Percentiles rank a stretch among this genome's conserved stretches.
Conservation (phyloP, 75 land plant species). For the Selaginella moellendorffii region DNA sequence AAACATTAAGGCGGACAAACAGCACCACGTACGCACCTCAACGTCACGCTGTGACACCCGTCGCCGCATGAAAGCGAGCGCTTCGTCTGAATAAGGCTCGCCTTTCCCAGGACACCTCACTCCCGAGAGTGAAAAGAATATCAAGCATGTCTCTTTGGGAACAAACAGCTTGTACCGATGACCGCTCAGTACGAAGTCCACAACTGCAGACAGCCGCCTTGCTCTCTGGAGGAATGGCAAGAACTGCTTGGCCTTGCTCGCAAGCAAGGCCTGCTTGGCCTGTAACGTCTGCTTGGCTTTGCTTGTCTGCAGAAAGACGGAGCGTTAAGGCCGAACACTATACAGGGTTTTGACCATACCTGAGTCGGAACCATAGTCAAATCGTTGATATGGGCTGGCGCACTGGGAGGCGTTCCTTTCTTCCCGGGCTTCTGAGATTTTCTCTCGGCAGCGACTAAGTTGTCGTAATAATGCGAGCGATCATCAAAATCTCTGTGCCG, state of each 20-base stretch:
- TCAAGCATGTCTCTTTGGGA: conserved; percentile 79
- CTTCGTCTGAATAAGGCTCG: conserved; percentile 89
- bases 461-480: conserved; percentile 84
- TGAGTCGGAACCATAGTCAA: not conserved
- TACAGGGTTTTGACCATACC: too few species aligned
- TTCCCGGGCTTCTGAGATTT: conserved; percentile 78
- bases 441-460: conserved; percentile 68
- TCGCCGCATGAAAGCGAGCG: conserved; percentile 82
- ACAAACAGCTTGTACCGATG: conserved; percentile 77
- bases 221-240: conserved; percentile 72
- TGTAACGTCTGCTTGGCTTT: not conserved
- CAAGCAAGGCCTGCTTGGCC: not conserved
- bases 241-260: conserved; percentile 66
- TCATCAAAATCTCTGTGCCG: conserved; percentile 95
- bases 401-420: conserved; percentile 62
- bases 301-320: conserved; percentile 24
- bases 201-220: conserved; percentile 63
- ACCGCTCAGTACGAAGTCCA: conserved; percentile 95
- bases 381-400: conserved; percentile 69
- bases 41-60: conserved; percentile 89
- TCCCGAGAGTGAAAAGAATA: conserved; percentile 89
- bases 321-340: too few species aligned
- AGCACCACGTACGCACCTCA: conserved; percentile 40
- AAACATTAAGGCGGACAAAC: conserved; percentile 1
- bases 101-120: conserved; percentile 91